Conservation (phyloP, 345 rosid species). For the Camelina laxa region DNA sequence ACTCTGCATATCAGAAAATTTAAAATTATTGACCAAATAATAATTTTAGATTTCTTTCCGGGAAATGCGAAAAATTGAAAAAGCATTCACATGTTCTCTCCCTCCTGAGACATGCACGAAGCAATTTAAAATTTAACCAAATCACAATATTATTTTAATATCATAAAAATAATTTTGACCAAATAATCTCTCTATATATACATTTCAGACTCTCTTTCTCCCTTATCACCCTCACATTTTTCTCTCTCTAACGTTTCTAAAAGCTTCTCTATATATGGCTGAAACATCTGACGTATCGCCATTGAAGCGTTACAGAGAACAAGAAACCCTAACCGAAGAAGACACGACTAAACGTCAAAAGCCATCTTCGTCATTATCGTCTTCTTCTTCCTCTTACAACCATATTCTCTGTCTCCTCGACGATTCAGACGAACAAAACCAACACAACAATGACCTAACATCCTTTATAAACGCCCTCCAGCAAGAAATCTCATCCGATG, state of each 20-base stretch:
- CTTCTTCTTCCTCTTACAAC: conserved; percentile 42
- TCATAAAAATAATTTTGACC: conserved; percentile 50
- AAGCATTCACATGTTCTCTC: conserved; percentile 34
- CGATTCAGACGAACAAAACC: conserved; percentile 63
- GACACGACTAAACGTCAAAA: conserved; percentile 55
- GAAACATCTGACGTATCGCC: conserved; percentile 41
- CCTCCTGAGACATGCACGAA: conserved; percentile 41
- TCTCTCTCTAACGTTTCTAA: conserved; percentile 27
- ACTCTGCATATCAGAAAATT: conserved; percentile 9
- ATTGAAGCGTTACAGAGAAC: conserved; percentile 64
- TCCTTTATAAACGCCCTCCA: conserved; percentile 63
- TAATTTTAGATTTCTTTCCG: conserved; percentile 21
- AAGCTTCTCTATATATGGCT: conserved; percentile 47
- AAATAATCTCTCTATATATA: conserved; percentile 58
- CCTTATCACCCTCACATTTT: conserved; percentile 42
- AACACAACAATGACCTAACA: conserved; percentile 57
- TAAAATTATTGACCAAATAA: conserved; percentile 13
- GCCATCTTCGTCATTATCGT: neutral
- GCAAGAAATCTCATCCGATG: conserved; percentile 55
- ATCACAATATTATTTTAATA: conserved; percentile 19
- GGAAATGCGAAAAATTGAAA: conserved; percentile 25
- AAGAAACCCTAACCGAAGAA: conserved; percentile 46
- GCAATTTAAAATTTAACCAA: conserved; percentile 26
- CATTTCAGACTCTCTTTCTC: conserved; percentile 47
- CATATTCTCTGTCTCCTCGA: conserved; percentile 69